Evolutionary conservation across 345 rosid species (phyloP), one percentile per base, ranked within the genome.

Genomic region (Brassica rapa): DNA sequence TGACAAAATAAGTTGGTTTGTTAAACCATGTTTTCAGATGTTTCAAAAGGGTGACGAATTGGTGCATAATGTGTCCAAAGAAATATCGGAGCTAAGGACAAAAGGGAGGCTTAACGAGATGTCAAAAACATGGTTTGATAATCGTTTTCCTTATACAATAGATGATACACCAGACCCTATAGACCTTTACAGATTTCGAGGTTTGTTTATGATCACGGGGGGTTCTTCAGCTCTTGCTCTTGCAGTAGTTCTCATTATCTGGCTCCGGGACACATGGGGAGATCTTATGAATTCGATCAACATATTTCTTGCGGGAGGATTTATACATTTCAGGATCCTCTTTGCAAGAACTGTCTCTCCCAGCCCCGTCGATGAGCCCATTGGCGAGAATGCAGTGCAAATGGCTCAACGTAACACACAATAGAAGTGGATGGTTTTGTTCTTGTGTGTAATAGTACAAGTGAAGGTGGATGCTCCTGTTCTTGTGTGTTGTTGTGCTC

Each of bases 131-230:
- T 80, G 82, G 82, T 74, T 80, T 1, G 11, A 62, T n/a, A 69
- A 69, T 0, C 30, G 70, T 8, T 6, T 63, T 27, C 71, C 66
- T 53, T 9, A 33, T 35, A 24, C 59, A 68, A 25, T 15, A 0
- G 82, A 74, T 37, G 82, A 80, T 53, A 62, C 61, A 41, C 70
- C 75, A 37, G 32, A 73, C 55, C 79, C 75, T 25, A 14, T 80
- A 62, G 29, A 8, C 27, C 61, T 74, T 53, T 39, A 80, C 8
- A 35, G 74, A 23, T 80, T 80, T 11, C 75, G 82, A 1, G 82
- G 82, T 33, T 68, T 80, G 75, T 80, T 80, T 69, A 68, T 80
- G 60, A 80, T 80, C 35, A 80, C 55, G 0, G 79, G 75, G 19
- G 60, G 63, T 27, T 35, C 79, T 11, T 74, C 64, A n/a, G 59